Base-by-base conservation (phyloP, 164 flowering plant species). In the Piper betle region DNA sequence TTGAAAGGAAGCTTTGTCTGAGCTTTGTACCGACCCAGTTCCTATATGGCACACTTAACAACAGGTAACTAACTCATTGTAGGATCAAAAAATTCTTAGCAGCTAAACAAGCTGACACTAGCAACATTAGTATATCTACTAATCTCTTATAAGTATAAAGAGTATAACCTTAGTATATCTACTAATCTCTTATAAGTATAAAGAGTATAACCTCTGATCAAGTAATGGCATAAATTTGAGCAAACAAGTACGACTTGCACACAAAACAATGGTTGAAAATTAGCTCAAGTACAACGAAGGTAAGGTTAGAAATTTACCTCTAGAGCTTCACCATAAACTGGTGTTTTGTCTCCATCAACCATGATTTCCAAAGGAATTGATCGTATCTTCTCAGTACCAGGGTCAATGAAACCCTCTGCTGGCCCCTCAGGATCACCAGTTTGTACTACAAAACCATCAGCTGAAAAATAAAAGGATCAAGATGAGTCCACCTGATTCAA, bases 401-500 rank as follows among this genome's bases (percentile, higher is more conserved):
- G 98, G 74, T 92, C 96, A 68, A 92, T 83, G 69, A 92, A 92
- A 46, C 93, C 96, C 68, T 89, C 98, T 60, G 98, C 93, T 64
- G 98, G 98, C 52, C 98, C 98, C 73, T 81, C 86, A 17, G 98
- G 98, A 71, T 92, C 98, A 56, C 98, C 98, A 41, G 96, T 89
- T 79, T 92, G 98, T 61, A 92, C 98, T 39, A 92, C 98, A 83
- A 92, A 92, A 12, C 98, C 98, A 78, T 92, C 98, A 61, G 98
- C 98, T 92, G 92, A 74, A 79, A 61, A 25, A 75, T 66, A 70
- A 33, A 55, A 63, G 59, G 7, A 1, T 11, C 33, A 57, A 60
- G 19, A 20, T 55, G 12, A 13, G 33, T 2, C 18, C 39, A 55
- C 3, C 13, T 55, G 4, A 12, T 55, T 25, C 50, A 46, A 46